Conservation (phyloP, 2,329 filamentous ascomycete genomes). For the Scedosporium boydii region DNA sequence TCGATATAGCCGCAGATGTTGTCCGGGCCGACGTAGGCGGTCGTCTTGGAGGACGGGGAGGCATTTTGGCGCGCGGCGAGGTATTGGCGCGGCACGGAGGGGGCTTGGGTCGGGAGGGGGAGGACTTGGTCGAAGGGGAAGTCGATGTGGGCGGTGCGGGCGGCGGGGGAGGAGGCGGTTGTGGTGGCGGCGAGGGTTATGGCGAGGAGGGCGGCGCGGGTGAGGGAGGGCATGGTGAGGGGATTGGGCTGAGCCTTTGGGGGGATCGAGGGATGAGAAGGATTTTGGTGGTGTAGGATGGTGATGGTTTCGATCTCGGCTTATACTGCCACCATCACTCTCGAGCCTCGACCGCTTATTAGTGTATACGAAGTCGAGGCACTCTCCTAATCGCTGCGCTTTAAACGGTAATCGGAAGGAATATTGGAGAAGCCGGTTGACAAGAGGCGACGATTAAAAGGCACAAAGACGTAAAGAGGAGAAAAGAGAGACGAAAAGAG, state of each 20-base stretch:
- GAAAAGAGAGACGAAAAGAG: no score
- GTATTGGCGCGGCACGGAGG: conserved; percentile 15
- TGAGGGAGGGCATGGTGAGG: not conserved
- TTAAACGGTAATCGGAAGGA: no score
- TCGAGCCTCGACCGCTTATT: no score
- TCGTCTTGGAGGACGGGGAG: conserved; percentile 19
- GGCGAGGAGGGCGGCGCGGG: not conserved
- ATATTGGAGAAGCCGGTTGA: no score
- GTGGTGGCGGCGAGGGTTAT: not conserved
- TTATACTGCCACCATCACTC: no score
- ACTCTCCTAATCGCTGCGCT: no score
- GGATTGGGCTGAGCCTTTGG: not conserved
- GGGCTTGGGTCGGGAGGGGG: conserved; percentile 9
- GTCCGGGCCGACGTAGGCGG: conserved; percentile 35
- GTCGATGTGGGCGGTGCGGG: not conserved
- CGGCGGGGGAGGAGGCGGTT: not conserved
- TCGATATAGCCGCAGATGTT: conserved; percentile 41
- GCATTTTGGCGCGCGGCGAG: conserved; percentile 9
- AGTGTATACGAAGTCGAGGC: no score
- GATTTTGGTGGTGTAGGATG: no score
- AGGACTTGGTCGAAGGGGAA: conserved; percentile 1
- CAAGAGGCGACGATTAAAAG: no score
- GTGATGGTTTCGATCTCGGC: no score
- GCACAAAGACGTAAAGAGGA: no score
- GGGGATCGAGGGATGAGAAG: not conserved